Base-by-base conservation (phyloP, 495 filamentous ascomycete species). In the Tuber calosporum region DNA sequence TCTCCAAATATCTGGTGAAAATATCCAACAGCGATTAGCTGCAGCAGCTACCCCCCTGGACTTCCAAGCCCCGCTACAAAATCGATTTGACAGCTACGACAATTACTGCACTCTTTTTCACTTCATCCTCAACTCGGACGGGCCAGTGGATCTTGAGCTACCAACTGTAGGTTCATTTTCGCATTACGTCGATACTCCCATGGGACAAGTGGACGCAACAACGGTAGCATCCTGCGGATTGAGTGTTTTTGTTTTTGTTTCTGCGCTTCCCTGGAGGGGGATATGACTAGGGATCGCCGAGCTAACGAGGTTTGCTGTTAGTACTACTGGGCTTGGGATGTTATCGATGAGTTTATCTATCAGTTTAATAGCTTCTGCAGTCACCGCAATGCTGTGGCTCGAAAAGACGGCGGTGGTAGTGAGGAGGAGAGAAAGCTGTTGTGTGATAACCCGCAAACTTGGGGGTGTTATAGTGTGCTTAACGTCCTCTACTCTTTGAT, bases 291-390 rank as follows among this genome's bases (percentile, higher is more conserved):
- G 20, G 70, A 68, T 58, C 37, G 36, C 11, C 30, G 48, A 69
- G 75, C 77, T 81, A 71, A 81, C 62, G 34, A 19, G 36, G 40
- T 41, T 72, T 82, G 71, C 81, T 72, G 71, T 83, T 84, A 99
- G 95, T 94, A 97, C 84, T 97, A 93, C 86, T 99, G 95, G 95
- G 96, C 95, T 26, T 99, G 96, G 95, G 95, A 99, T 85, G 96
- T 97, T 74, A 98, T 99, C 84, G 95, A 99, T 81, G 95, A 99
- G 82, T 99, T 99, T 85, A 98, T 99, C 84, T 99, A 99, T 87
- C 95, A 99, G 84, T 99, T 99, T 87, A 97, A 99, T 86, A 96
- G 93, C 48, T 99, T 98, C 86, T 98, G 93, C 83, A 90, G 92
- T 70, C 97, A 97, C 87, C 90, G 95, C 79, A 92, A 95, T 78